Base-by-base conservation (phyloP, 73 alveolate genomes). In the Paramecium caudatum region DNA sequence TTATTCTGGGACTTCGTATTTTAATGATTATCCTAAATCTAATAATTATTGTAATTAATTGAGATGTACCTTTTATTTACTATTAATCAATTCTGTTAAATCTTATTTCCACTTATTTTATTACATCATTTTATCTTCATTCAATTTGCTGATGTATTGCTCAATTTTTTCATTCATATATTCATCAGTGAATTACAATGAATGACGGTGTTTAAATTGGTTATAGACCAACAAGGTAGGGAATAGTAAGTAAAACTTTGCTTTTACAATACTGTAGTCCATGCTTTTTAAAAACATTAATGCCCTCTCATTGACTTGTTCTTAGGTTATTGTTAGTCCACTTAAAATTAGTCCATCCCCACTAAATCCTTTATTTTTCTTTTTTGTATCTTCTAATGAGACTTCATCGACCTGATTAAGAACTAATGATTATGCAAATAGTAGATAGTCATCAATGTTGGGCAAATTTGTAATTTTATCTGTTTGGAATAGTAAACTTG, bases 331-430 rank as follows among this genome's bases (percentile, higher is more conserved):
- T 2, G 69, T 4, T 43, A 74, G 55, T 0, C 88, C 88, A 41
- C 68, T 74, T 74, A 74, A 74, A 74, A 74, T 74, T 15, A 74
- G 21, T 0, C 88, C 88, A 74, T 74, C 88, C 7, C 88, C 88
- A 74, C 88, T 74, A 17, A 41, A 74, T 39, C 88, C 88, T 12
- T 74, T 74, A 5, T 6, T 37, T 7, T 74, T 74, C 68, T 74
- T 74, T 45, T 43, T 74, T 2, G 62, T 8, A 74, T 74, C 65
- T 9, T 65, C 50, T 8, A n/a, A 0, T n/a, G 88, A 21, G 8
- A 5, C 9, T 17, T 74, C 88, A 41, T 37, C 65, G 4, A 8
- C 27, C 5, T 37, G 10, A 12, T 16, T 68, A 7, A 68, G 34
- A 6, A 68, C 19, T 32, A 68, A 37, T 15, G 61, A 34, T 68